Conservation (phyloP, 2,329 filamentous ascomycete species). For the Pezizomycotina sp. region DNA sequence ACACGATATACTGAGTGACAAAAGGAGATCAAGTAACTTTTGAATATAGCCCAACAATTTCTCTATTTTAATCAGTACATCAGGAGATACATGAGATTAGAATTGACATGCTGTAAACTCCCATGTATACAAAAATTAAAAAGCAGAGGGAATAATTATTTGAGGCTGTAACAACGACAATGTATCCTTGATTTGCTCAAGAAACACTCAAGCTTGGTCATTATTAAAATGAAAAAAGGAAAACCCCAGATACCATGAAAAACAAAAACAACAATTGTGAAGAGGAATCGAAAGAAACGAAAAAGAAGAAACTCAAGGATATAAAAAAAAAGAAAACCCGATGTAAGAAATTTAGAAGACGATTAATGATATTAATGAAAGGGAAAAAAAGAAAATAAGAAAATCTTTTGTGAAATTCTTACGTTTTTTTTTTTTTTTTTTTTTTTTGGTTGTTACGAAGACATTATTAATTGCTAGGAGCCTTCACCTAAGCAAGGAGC, state of each 20-base stretch:
- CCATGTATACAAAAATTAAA: too few species aligned
- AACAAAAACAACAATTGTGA: neutral
- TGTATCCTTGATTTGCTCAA: conserved; percentile 1
- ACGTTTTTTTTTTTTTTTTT: conserved; percentile 4
- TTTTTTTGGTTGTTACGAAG: neutral
- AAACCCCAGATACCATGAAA: neutral
- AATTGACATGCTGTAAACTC: too few species aligned
- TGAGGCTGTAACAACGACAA: neutral
- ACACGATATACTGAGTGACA: too few species aligned
- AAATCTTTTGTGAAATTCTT: conserved; percentile 34
- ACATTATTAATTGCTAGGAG: neutral
- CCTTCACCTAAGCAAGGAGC: neutral
- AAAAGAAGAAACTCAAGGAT: neutral
- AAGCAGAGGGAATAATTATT: too few species aligned
- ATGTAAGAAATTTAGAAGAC: conserved; percentile 1
- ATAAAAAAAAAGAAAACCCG: conserved; percentile 3
- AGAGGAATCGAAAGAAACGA: neutral
- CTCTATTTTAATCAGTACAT: too few species aligned
- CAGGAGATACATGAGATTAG: too few species aligned
- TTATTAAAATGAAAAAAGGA: conserved; percentile 5
- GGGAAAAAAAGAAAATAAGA: conserved; percentile 2
- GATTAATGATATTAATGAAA: conserved; percentile 4
- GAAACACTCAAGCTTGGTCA: conserved; percentile 1
- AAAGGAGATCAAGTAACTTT: too few species aligned
- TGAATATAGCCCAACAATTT: too few species aligned